phyloP scores from a whole-genome alignment of 495 filamentous ascomycete species.

The Aspergillus bridgeri region DNA sequence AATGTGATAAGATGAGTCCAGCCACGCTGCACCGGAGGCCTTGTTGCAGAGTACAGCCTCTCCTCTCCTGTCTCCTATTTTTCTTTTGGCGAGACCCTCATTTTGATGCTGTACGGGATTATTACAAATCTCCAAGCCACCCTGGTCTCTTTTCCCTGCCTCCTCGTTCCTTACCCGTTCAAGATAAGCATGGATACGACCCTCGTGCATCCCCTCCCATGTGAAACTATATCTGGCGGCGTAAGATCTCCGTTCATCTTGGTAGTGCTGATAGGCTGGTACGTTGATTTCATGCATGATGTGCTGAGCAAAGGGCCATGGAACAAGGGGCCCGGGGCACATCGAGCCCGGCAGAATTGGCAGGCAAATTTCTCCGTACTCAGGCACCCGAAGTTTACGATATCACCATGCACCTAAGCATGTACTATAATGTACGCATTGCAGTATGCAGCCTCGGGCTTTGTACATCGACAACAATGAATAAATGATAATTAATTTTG shows the following conservation, averaged over 20 bases:
- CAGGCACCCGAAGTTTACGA: not conserved
- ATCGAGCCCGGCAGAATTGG: not conserved
- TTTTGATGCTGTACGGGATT: not conserved
- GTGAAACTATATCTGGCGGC: conserved; percentile 6
- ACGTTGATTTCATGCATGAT: not conserved
- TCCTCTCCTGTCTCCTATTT: not conserved
- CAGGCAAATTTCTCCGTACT: not conserved
- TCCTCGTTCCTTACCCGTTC: conserved; percentile 8
- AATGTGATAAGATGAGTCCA: conserved; percentile 16
- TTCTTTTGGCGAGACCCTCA: not conserved
- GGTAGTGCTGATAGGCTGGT: not conserved
- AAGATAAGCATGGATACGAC: conserved; percentile 7
- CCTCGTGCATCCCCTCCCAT: conserved; percentile 22
- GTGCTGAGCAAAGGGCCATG: not conserved
- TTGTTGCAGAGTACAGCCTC: not conserved
- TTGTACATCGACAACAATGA: not conserved
- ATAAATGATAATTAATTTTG: not conserved
- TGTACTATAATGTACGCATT: not conserved
- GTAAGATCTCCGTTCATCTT: conserved; percentile 5
- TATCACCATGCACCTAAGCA: not conserved
- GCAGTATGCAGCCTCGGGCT: conserved; percentile 1
- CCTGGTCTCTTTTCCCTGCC: not conserved
- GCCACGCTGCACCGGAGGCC: conserved; percentile 12
- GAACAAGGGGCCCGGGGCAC: not conserved
- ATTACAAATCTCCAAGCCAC: not conserved